These are phyloP conservation scores for Russula ochroleuca DNA, from an alignment of 768 basidiomycete species.

Conservation along the genomic window DNA sequence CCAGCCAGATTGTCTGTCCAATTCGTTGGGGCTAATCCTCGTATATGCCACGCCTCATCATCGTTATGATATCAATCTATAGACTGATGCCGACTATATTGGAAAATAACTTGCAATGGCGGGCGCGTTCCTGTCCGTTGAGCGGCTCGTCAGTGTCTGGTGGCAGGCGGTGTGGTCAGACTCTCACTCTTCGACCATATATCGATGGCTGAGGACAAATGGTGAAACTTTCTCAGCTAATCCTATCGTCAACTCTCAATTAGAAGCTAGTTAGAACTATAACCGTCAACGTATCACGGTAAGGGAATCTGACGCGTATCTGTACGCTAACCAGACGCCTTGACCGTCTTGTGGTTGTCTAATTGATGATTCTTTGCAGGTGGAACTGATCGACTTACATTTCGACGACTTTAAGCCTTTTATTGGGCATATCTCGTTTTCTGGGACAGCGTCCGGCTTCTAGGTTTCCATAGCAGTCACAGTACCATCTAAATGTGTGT, in stretches of 20 bases:
- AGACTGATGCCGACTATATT: not conserved
- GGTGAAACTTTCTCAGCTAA: slow-evolving; percentile 38
- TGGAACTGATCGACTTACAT: slow-evolving; percentile 63
- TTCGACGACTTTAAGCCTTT: slow-evolving; percentile 73
- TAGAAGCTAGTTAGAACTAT: slow-evolving; percentile 54
- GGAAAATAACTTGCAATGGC: slow-evolving; percentile 76
- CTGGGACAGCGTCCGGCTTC: slow-evolving; percentile 60
- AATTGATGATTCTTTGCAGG: slow-evolving; percentile 35
- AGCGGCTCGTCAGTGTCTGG: slow-evolving; percentile 43
- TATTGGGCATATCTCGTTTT: slow-evolving; percentile 62
- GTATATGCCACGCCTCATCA: slow-evolving; percentile 41
- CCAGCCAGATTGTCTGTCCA: slow-evolving; percentile 57
- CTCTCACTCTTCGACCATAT: slow-evolving; percentile 74
- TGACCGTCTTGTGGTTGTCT: slow-evolving; percentile 4
- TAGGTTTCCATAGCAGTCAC: slow-evolving; percentile 40
- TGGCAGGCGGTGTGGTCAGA: slow-evolving; percentile 65
- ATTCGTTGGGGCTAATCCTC: slow-evolving; percentile 75
- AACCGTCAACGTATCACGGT: slow-evolving; percentile 65
- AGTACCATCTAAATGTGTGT: not conserved
- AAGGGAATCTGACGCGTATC: slow-evolving; percentile 28
- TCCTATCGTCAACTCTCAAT: not conserved
- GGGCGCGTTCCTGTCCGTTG: slow-evolving; percentile 66
- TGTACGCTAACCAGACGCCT: slow-evolving; percentile 26
- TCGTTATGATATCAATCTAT: not conserved
- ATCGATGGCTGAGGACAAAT: slow-evolving; percentile 58